Conservation (phyloP, 2,329 filamentous ascomycete genomes). For the Trichophaea hybrida region DNA sequence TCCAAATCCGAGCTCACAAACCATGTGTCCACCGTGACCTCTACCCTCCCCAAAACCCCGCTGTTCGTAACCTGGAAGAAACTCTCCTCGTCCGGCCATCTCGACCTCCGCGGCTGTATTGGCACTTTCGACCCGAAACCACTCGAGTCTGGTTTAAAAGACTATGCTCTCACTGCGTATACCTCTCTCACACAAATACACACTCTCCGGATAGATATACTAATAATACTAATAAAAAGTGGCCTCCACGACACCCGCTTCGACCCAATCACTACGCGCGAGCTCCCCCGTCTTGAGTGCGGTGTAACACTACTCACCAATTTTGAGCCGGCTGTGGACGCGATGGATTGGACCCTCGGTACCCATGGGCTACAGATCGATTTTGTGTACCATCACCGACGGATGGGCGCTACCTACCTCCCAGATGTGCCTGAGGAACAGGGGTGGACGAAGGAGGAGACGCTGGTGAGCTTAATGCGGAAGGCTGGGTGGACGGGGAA, state of each 20-base stretch:
- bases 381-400: conserved; percentile 58
- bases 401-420: conserved; percentile 77
- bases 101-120: conserved; percentile 75
- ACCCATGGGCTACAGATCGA: conserved; percentile 75
- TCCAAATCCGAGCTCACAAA: conserved; percentile 6
- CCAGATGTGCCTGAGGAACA: conserved; percentile 86
- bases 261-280: conserved; percentile 39
- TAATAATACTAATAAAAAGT: conserved; percentile 4
- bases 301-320: conserved; percentile 69
- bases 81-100: conserved; percentile 36
- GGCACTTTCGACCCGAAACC: conserved; percentile 76
- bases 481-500: conserved; percentile 82
- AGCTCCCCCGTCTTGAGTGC: conserved; percentile 43
- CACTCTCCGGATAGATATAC: too few relatives aligned
- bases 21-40: conserved; percentile 13
- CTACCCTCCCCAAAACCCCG: conserved; percentile 41
- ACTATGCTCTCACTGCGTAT: conserved; percentile 69
- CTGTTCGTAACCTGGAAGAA: conserved; percentile 95
- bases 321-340: conserved; percentile 60
- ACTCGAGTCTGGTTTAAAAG: conserved; percentile 56
- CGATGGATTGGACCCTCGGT: conserved; percentile 76
- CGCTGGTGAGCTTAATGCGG: conserved; percentile 73
- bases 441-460: conserved; percentile 89
- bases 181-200: neutral
- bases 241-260: conserved; percentile 51